Percentiles rank a stretch among this genome's conserved stretches.
Conservation (phyloP, 148 eudicot genomes). For the Rhododendron simsii region DNA sequence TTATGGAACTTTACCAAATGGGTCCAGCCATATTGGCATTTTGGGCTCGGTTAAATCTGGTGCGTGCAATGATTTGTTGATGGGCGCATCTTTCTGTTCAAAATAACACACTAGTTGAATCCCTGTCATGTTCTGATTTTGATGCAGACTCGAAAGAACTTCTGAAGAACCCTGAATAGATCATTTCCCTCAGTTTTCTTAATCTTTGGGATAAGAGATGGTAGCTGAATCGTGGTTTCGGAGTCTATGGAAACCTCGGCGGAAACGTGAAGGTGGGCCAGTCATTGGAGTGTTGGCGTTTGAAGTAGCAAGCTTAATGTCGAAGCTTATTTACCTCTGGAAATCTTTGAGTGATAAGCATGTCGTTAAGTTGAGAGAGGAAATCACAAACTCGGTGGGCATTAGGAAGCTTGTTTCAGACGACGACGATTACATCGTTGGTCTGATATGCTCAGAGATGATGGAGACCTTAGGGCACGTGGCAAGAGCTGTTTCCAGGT, state of each 20-base stretch:
- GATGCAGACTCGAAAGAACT: slow-evolving; percentile 11
- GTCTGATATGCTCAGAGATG: slow-evolving; percentile 45
- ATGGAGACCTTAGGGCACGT: slow-evolving; percentile 38
- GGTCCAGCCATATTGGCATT: not conserved
- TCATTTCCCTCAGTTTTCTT: not conserved
- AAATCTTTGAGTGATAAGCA: slow-evolving; percentile 50
- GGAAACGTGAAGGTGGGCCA: slow-evolving; percentile 27
- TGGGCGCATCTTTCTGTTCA: not conserved
- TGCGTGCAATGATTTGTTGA: not conserved
- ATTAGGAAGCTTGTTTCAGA: slow-evolving; percentile 55
- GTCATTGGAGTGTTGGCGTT: slow-evolving; percentile 53
- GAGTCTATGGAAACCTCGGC: slow-evolving; percentile 41
- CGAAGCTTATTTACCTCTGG: slow-evolving; percentile 53
- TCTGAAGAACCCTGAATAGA: not conserved
- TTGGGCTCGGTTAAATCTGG: slow-evolving; percentile 1
- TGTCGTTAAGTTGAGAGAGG: slow-evolving; percentile 43
- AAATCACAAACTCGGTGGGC: slow-evolving; percentile 44
- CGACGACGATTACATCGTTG: slow-evolving; percentile 42
- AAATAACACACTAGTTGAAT: not conserved
- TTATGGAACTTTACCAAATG: not conserved
- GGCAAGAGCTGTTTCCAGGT: slow-evolving; percentile 44
- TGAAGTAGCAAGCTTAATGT: slow-evolving; percentile 61
- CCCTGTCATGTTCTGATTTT: not conserved
- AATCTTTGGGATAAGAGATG: slow-evolving; percentile 24
- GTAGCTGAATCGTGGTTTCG: slow-evolving; percentile 64